Percentiles rank a stretch among this genome's conserved stretches.
These are phyloP conservation scores for Rosa multiflora DNA, from an alignment of 306 rosid species.

Conservation along the genomic window DNA sequence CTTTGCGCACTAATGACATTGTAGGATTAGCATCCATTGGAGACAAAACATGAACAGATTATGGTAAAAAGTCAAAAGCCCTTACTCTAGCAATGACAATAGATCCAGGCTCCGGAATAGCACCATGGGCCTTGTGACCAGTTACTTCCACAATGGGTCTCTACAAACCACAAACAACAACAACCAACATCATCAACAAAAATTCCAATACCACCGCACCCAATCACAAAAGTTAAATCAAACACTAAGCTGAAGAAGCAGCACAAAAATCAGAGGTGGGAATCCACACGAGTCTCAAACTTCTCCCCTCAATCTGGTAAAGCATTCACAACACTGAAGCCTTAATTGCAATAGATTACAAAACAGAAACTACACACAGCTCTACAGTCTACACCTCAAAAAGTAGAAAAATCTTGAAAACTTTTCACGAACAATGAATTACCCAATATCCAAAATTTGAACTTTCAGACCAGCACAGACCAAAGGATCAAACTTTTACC, in stretches of 20 bases:
- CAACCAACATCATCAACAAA: background rate
- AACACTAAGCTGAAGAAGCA: background rate
- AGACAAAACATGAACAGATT: background rate
- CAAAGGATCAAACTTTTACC: background rate
- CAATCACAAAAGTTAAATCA: background rate
- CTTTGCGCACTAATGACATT: no score
- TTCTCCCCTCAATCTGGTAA: background rate
- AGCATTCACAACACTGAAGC: background rate
- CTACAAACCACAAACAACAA: slow-evolving; percentile 36
- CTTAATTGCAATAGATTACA: background rate
- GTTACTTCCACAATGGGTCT: slow-evolving; percentile 76
- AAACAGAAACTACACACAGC: background rate
- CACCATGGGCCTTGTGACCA: slow-evolving; percentile 87
- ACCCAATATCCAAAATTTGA: background rate
- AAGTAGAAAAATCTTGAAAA: background rate
- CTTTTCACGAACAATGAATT: background rate
- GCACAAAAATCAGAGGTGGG: background rate
- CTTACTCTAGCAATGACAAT: slow-evolving; percentile 74
- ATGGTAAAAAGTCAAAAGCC: background rate
- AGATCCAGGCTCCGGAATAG: slow-evolving; percentile 85
- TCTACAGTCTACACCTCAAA: background rate
- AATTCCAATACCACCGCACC: background rate
- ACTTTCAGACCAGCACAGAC: background rate
- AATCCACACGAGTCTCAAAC: background rate
- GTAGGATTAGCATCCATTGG: background rate